Evolutionary conservation across 2,329 filamentous ascomycete genomes (phyloP), one percentile per base, ranked within the genome.

Genomic region (Colletotrichum orbiculare): DNA sequence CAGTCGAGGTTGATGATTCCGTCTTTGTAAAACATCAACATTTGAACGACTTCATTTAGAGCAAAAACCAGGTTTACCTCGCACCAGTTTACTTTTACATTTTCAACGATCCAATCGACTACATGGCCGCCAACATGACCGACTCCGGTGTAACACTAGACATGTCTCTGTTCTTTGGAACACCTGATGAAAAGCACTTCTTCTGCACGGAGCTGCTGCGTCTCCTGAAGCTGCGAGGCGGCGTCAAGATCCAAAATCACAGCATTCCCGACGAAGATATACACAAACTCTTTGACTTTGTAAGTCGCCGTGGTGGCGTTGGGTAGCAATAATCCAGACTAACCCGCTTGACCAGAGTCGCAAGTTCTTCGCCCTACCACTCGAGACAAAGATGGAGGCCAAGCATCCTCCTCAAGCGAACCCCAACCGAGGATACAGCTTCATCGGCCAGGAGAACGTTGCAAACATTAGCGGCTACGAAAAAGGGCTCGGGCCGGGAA

Each of bases 351-450:
- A 1, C 12, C 25, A 41, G 39, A 25, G 43, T 10, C 45, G 48
- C 10, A 67, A 66, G 7, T 68, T 69, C 52, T 69, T 69, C 38
- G 49, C 45, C 12, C 50, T 76, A 12, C 69, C 73, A 0, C 49
- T 68, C 0, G 71, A 73, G 17, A 65, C 70, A 12, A 76, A 76
- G 50, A 67, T 70, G 67, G 69, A 69, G 3, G 73, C 74, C 8
- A 70, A 73, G 37, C 73, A 77, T 53, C 73, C 73, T 5, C 69
- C 69, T 1, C 62, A 73, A 38, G 66, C 73, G 9, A 73, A 70
- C 7, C 73, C 72, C 1, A 73, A 77, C 47, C 69, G 74, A 38
- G 74, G 74, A 2, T 76, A 73, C 42, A 73, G 72, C 55, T 70
- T 67, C 34, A 65, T 75, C 12, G 74, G 75, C 25, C 72, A 74